These are phyloP conservation scores for Pyrenochaeta sp. DNA, from an alignment of 2,329 filamentous ascomycete genomes.

Conservation along the genomic window DNA sequence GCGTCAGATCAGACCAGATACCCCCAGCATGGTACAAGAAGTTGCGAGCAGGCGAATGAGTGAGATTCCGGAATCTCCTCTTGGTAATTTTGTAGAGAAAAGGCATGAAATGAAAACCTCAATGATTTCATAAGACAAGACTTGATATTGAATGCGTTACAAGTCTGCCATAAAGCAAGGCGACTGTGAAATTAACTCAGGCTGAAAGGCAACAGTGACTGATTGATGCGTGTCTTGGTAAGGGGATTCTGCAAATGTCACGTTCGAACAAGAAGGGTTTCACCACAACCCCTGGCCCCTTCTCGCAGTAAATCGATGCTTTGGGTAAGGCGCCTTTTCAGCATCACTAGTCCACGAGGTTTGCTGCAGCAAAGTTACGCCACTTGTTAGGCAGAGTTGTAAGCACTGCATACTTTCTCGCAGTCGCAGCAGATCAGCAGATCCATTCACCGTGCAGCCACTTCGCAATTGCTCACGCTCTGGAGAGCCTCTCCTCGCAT, in stretches of 20 bases:
- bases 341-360: background rate
- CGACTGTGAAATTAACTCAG: background rate
- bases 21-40: constrained; percentile 12
- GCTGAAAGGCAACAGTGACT: constrained; percentile 1
- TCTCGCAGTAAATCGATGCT: constrained; percentile 20
- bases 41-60: too few relatives aligned
- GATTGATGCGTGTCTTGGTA: background rate
- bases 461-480: too few relatives aligned
- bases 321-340: constrained; percentile 10
- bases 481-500: too few relatives aligned
- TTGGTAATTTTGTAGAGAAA: constrained; percentile 5
- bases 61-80: constrained; percentile 19
- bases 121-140: constrained; percentile 9
- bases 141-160: too few relatives aligned
- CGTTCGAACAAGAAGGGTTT: constrained; percentile 7
- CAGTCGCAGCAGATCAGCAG: too few relatives aligned
- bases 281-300: background rate
- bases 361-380: background rate
- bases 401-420: too few relatives aligned
- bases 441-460: too few relatives aligned
- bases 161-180: background rate
- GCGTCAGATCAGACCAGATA: constrained; percentile 22
- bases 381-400: background rate
- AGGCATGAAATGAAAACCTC: constrained; percentile 21
- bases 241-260: background rate